Conservation (phyloP, 1,139 yeast genomes). For the Candida labiduridarum region DNA sequence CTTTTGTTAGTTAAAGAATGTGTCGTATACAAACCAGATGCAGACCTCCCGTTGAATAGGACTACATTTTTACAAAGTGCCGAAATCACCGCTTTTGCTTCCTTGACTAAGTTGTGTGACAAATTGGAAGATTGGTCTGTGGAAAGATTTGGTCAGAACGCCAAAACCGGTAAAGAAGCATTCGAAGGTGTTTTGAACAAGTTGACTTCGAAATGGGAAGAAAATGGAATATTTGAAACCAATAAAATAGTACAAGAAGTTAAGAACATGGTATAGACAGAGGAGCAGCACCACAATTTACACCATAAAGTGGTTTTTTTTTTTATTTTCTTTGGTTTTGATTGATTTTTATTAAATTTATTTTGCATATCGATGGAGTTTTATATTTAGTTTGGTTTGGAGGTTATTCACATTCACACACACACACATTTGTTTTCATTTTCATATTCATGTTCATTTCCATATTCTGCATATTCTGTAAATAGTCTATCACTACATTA, state of each 20-base stretch:
- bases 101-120: conserved; percentile 68
- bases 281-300: neutral
- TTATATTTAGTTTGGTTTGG: conserved; percentile 1
- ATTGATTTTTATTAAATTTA: neutral
- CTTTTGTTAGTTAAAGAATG: conserved; percentile 82
- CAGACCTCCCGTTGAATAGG: conserved; percentile 42
- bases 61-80: conserved; percentile 84
- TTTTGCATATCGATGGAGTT: neutral
- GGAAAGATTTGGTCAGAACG: conserved; percentile 86
- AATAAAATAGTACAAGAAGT: conserved; percentile 36
- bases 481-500: neutral
- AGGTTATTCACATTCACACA: neutral
- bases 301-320: neutral
- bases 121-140: conserved; percentile 92
- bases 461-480: neutral
- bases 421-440: neutral
- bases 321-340: neutral
- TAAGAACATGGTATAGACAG: conserved; percentile 20
- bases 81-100: conserved; percentile 82
- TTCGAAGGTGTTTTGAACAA: conserved; percentile 75
- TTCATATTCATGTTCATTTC: no score
- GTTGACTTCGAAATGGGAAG: conserved; percentile 55
- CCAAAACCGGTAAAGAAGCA: conserved; percentile 75
- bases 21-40: conserved; percentile 76
- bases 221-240: conserved; percentile 42